These are phyloP conservation scores for Solanum tacnaense DNA, from an alignment of 257 asterid species.

Conservation along the genomic window DNA sequence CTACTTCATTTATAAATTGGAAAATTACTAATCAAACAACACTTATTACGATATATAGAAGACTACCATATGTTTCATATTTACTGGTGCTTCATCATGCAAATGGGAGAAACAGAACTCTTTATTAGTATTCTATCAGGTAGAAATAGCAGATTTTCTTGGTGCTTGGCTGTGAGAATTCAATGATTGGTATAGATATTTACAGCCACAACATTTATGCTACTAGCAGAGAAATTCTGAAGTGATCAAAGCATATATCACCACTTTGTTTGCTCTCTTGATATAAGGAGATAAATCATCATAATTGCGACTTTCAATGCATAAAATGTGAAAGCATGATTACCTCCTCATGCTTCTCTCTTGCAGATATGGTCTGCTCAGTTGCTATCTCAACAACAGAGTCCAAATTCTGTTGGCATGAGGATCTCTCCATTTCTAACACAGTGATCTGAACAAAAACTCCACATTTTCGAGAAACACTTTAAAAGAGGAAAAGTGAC, in stretches of 20 bases:
- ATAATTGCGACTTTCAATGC: background rate
- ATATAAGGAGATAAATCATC: background rate
- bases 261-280: background rate
- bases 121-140: background rate
- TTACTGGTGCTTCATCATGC: background rate
- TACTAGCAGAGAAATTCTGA: background rate
- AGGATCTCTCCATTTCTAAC: conserved; percentile 77
- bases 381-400: conserved; percentile 46
- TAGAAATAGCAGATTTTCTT: background rate
- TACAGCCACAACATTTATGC: background rate
- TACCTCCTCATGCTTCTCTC: conserved; percentile 69
- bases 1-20: background rate
- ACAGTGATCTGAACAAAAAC: conserved; percentile 39
- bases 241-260: background rate
- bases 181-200: background rate
- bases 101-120: background rate
- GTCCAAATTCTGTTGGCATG: conserved; percentile 67
- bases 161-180: background rate
- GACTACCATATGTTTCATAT: background rate
- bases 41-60: background rate
- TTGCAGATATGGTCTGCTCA: conserved; percentile 49
- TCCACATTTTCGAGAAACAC: background rate
- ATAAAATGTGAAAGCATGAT: conserved; percentile 8
- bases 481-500: background rate
- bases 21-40: background rate